A percentile compares a stretch with the other conserved stretches of the same genome.
Conservation (phyloP, 176 grass and related monocot species). For the Dactylis glomerata region DNA sequence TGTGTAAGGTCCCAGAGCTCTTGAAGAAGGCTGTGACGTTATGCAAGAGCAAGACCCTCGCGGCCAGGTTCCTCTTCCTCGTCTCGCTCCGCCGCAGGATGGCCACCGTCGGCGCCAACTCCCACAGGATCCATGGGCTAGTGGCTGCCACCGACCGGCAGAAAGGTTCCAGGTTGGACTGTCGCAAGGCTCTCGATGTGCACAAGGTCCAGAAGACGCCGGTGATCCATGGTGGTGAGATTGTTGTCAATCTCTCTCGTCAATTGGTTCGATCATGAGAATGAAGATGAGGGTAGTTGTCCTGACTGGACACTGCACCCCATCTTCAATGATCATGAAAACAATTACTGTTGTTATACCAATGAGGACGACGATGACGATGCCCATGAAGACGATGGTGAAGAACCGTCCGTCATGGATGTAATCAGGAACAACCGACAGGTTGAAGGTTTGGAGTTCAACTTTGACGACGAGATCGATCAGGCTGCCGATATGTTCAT, state of each 20-base stretch:
- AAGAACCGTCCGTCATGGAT: conserved; percentile 58
- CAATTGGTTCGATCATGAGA: conserved; percentile 14
- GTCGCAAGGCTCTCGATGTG: conserved; percentile 25
- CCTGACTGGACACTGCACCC: conserved; percentile 41
- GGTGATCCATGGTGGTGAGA: not conserved
- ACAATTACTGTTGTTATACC: not conserved
- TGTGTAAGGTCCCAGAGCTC: conserved; percentile 49
- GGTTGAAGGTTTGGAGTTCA: conserved; percentile 59
- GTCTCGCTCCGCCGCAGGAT: conserved; percentile 43
- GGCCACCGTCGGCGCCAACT: conserved; percentile 32
- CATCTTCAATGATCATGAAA: conserved; percentile 38
- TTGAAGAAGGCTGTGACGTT: conserved; percentile 59
- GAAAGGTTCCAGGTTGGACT: conserved; percentile 6
- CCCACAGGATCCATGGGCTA: conserved; percentile 58
- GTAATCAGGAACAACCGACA: conserved; percentile 62
- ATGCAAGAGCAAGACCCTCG: conserved; percentile 59
- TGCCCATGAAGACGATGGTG: not conserved
- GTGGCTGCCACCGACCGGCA: not conserved
- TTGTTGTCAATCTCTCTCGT: conserved; percentile 19
- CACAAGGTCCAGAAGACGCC: not conserved
- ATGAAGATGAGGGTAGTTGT: not conserved
- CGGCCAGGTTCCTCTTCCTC: conserved; percentile 52
- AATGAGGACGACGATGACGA: conserved; percentile 6
- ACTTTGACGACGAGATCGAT: conserved; percentile 70
- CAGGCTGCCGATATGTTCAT: conserved; percentile 82